Evolutionary conservation across 192 early-diverging fungal genomes (phyloP).

Genomic region (Haplosporangium gracile): DNA sequence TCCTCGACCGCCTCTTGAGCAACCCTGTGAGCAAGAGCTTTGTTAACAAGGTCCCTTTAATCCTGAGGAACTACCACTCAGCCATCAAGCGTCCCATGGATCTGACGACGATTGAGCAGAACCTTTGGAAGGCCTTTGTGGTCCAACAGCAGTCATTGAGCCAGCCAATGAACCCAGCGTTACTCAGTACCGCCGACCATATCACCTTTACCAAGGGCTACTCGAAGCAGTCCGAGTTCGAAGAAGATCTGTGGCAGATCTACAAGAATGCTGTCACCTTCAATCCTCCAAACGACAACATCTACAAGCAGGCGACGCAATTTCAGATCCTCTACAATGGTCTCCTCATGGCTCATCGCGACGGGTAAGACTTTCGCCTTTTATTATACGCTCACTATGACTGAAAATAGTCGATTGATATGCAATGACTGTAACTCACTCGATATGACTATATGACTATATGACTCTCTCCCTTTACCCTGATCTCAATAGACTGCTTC

Average conservation of each 20-base stretch:
- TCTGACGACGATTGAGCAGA: conserved; percentile 59
- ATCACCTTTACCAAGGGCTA: conserved; percentile 38
- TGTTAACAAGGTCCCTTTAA: conserved; percentile 50
- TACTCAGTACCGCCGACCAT: conserved; percentile 7
- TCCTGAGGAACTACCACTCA: conserved; percentile 56
- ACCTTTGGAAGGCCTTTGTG: conserved; percentile 55
- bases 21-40: conserved; percentile 32
- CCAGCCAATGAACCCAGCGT: not conserved
- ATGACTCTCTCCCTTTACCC: not conserved
- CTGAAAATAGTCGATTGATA: not conserved
- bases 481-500: conserved; percentile 11
- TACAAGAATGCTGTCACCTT: conserved; percentile 59
- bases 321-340: conserved; percentile 9
- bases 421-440: not conserved
- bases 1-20: conserved; percentile 33
- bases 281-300: conserved; percentile 6
- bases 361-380: conserved; percentile 7
- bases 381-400: not conserved
- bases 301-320: conserved; percentile 33
- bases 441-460: too few species aligned
- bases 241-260: conserved; percentile 60
- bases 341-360: conserved; percentile 5
- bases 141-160: not conserved
- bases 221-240: conserved; percentile 54
- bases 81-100: conserved; percentile 64